Evolutionary conservation across 192 early-diverging fungal genomes (phyloP).

Genomic region (Paraglomus brasilianum): DNA sequence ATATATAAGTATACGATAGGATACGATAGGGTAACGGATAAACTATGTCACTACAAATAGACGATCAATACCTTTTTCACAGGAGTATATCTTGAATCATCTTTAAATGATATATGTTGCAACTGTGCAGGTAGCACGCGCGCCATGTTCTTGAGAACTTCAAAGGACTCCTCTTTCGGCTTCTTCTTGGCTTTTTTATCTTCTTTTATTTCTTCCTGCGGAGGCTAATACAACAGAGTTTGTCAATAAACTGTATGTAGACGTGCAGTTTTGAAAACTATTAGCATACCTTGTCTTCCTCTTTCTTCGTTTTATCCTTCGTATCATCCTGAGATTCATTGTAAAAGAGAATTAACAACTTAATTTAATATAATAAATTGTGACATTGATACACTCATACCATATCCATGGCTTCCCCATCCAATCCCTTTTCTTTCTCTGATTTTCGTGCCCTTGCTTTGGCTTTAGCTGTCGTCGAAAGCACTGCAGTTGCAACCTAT

Average conservation of each 20-base stretch:
- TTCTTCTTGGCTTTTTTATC: conserved; percentile 62
- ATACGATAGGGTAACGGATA: neutral
- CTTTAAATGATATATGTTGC: conserved; percentile 83
- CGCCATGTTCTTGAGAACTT: conserved; percentile 83
- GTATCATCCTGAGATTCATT: conserved; percentile 46
- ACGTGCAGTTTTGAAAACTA: neutral
- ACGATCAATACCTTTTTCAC: conserved; percentile 68
- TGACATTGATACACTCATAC: conserved; percentile 24
- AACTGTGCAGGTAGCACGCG: conserved; percentile 87
- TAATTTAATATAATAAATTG: neutral
- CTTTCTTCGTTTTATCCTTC: conserved; percentile 58
- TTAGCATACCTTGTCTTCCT: conserved; percentile 54
- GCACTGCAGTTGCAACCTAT: conserved; percentile 88
- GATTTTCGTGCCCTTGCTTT: conserved; percentile 80
- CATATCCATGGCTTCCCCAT: conserved; percentile 47
- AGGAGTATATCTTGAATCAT: conserved; percentile 83
- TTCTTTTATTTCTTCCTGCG: conserved; percentile 21
- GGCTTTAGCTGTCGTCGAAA: conserved; percentile 94
- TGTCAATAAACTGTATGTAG: neutral
- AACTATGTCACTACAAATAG: neutral
- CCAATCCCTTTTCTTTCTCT: conserved; percentile 69
- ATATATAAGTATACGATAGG: neutral
- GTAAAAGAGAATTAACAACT: neutral
- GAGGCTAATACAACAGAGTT: no score
- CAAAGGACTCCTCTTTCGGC: conserved; percentile 73